These are phyloP conservation scores for Mycena galopus DNA, from an alignment of 768 basidiomycete genomes.

Conservation along the genomic window DNA sequence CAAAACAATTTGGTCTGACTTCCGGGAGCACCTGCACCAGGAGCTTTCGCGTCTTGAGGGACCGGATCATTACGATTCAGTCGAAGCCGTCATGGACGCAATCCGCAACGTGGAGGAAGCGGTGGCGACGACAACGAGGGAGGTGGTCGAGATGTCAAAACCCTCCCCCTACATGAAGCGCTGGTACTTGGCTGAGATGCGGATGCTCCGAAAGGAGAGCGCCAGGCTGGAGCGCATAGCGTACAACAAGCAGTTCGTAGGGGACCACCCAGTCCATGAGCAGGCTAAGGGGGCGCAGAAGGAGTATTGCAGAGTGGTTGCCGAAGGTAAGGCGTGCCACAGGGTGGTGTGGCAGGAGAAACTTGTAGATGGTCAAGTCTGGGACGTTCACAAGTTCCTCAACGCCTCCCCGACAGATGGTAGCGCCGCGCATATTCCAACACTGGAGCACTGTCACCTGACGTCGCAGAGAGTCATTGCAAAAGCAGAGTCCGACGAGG, in stretches of 20 bases:
- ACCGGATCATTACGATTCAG: not conserved
- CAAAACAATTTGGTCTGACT: constrained; percentile 46
- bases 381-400: constrained; percentile 43
- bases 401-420: constrained; percentile 40
- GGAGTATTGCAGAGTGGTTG: constrained; percentile 31
- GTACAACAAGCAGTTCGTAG: constrained; percentile 3
- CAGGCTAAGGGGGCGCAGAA: constrained; percentile 30
- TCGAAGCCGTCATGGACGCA: constrained; percentile 14
- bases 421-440: constrained; percentile 43
- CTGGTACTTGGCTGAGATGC: constrained; percentile 52
- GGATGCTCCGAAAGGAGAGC: constrained; percentile 23
- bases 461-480: not conserved
- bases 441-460: constrained; percentile 23
- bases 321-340: constrained; percentile 39
- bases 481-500: constrained; percentile 36
- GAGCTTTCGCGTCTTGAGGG: not conserved
- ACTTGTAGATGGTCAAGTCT: constrained; percentile 28
- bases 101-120: constrained; percentile 27
- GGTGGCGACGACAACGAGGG: constrained; percentile 34
- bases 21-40: constrained; percentile 37
- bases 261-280: constrained; percentile 42
- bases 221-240: constrained; percentile 34
- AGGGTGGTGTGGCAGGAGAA: constrained; percentile 48
- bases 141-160: constrained; percentile 34
- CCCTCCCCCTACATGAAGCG: constrained; percentile 31